Evolutionary conservation across 2,329 filamentous ascomycete genomes (phyloP).

Genomic region (Talaromyces sp.): DNA sequence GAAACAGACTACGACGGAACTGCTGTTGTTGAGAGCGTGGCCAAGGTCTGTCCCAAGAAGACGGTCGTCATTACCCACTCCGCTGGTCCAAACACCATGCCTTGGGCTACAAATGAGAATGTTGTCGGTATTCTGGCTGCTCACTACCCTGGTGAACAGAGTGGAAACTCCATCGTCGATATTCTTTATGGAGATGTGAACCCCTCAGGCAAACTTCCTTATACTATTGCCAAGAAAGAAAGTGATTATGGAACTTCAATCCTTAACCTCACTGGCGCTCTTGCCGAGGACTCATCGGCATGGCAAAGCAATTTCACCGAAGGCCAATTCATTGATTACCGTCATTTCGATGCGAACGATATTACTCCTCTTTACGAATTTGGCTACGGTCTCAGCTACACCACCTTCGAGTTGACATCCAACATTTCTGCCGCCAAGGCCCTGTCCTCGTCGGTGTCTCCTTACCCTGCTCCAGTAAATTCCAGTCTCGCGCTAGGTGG

Average conservation of each 20-base stretch:
- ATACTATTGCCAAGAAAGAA: conserved; percentile 66
- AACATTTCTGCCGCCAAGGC: conserved; percentile 30
- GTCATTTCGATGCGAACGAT: conserved; percentile 64
- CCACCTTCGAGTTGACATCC: conserved; percentile 54
- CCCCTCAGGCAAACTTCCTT: conserved; percentile 67
- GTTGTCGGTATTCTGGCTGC: conserved; percentile 61
- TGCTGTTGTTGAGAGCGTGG: conserved; percentile 39
- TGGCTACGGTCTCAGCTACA: conserved; percentile 70
- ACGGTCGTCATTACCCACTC: conserved; percentile 71
- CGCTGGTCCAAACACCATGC: conserved; percentile 60
- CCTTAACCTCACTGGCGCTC: conserved; percentile 41
- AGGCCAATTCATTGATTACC: conserved; percentile 75
- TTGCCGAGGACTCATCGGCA: conserved; percentile 45
- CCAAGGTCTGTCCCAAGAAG: conserved; percentile 42
- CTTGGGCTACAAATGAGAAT: conserved; percentile 45
- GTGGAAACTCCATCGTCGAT: conserved; percentile 73
- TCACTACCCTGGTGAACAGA: conserved; percentile 83
- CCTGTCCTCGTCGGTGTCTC: neutral
- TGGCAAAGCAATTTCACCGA: conserved; percentile 67
- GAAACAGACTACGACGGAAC: conserved; percentile 39
- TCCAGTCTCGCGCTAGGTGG: conserved; percentile 7
- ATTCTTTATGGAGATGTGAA: conserved; percentile 69
- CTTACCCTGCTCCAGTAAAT: neutral
- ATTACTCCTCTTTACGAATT: neutral
- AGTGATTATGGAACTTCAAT: conserved; percentile 68